These are phyloP conservation scores for Penicillium sp. DNA, from an alignment of 2,329 filamentous ascomycete species.

Conservation along the genomic window DNA sequence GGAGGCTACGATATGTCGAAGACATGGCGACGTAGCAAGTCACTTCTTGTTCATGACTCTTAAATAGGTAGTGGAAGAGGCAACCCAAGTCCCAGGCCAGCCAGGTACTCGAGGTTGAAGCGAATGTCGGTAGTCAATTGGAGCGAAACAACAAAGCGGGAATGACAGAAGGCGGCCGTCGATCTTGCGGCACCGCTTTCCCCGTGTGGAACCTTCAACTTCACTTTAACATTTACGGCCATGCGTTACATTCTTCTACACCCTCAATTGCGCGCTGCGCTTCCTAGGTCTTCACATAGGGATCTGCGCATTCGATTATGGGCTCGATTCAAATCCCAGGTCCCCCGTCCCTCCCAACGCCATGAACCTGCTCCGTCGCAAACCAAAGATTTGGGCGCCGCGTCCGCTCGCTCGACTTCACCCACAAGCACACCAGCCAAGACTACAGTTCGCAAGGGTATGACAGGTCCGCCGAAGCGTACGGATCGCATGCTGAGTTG, in stretches of 20 bases:
- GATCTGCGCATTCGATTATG: constrained; percentile 28
- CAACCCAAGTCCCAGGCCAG: constrained; percentile 5
- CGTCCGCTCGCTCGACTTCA: constrained; percentile 10
- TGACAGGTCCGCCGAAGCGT: neutral
- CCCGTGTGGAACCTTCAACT: constrained; percentile 3
- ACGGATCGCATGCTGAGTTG: constrained; percentile 7
- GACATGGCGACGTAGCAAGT: constrained; percentile 22
- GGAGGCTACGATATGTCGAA: constrained; percentile 28
- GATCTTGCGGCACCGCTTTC: constrained; percentile 8
- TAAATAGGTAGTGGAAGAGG: neutral
- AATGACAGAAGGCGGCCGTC: constrained; percentile 2
- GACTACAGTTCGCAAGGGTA: constrained; percentile 31
- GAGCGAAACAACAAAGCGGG: constrained; percentile 8
- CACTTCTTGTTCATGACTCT: constrained; percentile 15
- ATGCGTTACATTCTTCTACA: constrained; percentile 33
- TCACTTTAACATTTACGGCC: constrained; percentile 2
- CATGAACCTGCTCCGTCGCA: constrained; percentile 19
- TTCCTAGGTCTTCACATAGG: constrained; percentile 27
- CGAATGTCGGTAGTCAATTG: neutral
- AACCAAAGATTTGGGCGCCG: constrained; percentile 18
- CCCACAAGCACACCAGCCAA: constrained; percentile 23
- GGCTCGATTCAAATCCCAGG: constrained; percentile 31
- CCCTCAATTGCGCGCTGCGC: constrained; percentile 29
- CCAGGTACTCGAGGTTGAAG: constrained; percentile 4
- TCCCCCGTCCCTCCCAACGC: constrained; percentile 22